Percentiles rank a stretch among this genome's conserved stretches.
Evolutionary conservation across 2,329 filamentous ascomycete genomes (phyloP).

Genomic region (Penicillium janthinellum): DNA sequence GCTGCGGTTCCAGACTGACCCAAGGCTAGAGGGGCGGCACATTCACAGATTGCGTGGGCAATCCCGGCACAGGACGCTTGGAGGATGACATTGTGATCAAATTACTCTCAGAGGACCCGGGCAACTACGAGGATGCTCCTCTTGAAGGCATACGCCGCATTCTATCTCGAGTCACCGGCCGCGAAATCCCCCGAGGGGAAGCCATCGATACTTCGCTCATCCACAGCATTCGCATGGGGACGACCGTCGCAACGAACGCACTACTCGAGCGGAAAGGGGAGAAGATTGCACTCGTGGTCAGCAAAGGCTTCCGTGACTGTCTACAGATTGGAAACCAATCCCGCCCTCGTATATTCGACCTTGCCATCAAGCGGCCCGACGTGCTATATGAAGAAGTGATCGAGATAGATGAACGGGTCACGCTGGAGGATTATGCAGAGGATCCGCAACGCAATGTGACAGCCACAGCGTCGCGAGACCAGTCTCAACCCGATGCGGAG

Average conservation of each 20-base stretch:
- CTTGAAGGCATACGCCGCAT: constrained; percentile 88
- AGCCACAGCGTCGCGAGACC: constrained; percentile 40
- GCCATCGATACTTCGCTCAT: constrained; percentile 80
- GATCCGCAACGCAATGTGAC: constrained; percentile 70
- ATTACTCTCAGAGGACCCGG: constrained; percentile 84
- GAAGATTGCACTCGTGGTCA: constrained; percentile 83
- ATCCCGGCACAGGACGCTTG: constrained; percentile 59
- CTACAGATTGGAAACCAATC: constrained; percentile 89
- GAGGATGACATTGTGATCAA: constrained; percentile 81
- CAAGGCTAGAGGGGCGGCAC: constrained; percentile 24
- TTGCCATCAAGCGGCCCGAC: constrained; percentile 83
- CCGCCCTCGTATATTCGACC: constrained; percentile 84
- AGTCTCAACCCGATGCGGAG: constrained; percentile 51
- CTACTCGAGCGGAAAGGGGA: constrained; percentile 88
- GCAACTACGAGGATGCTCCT: constrained; percentile 88
- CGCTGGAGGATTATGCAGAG: constrained; percentile 88
- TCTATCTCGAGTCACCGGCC: constrained; percentile 72
- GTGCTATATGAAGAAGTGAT: constrained; percentile 82
- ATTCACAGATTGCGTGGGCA: constrained; percentile 29
- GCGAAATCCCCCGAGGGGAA: constrained; percentile 77
- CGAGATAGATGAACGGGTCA: constrained; percentile 90
- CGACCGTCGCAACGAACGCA: constrained; percentile 91
- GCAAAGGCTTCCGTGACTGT: constrained; percentile 84
- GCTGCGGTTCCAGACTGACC: not conserved
- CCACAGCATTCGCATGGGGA: constrained; percentile 93